Evolutionary conservation across 805 yeast species (phyloP).

Genomic region (Danielia reshetovae): DNA sequence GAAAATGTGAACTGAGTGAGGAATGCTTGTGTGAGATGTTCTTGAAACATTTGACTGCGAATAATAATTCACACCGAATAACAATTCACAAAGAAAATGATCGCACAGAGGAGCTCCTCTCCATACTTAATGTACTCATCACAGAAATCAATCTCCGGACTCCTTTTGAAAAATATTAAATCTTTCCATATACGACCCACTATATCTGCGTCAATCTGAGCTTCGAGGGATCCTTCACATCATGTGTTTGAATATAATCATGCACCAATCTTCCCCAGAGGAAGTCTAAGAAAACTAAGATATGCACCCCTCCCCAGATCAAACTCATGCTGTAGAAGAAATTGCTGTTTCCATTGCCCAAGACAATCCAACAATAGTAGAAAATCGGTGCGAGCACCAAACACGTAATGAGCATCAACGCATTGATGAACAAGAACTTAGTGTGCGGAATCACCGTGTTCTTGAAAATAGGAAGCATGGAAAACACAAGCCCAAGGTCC

Average conservation of each 20-base stretch:
- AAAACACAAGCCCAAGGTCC: constrained; percentile 53
- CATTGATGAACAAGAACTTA: constrained; percentile 42
- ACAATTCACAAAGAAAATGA: too few species aligned
- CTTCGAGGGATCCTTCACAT: constrained; percentile 28
- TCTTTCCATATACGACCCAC: too few species aligned
- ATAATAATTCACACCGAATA: too few species aligned
- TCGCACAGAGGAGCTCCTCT: too few species aligned
- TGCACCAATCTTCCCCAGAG: constrained; percentile 72
- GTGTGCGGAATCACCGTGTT: constrained; percentile 44
- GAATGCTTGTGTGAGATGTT: too few species aligned
- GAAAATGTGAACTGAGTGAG: too few species aligned
- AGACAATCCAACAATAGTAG: constrained; percentile 89
- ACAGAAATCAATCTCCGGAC: too few species aligned
- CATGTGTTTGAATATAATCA: constrained; percentile 49
- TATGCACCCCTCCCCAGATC: constrained; percentile 69
- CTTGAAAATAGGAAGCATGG: constrained; percentile 41
- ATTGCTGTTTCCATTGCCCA: constrained; percentile 94
- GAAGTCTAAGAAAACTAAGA: constrained; percentile 66
- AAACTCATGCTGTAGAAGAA: constrained; percentile 93
- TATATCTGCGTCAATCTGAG: constrained; percentile 50
- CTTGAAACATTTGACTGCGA: too few species aligned
- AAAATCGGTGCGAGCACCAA: constrained; percentile 79
- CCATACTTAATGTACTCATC: too few species aligned
- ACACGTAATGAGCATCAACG: constrained; percentile 47
- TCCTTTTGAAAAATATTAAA: too few species aligned